phyloP scores from a whole-genome alignment of 2,329 filamentous ascomycete genomes.

The Hypoxylon sp. region DNA sequence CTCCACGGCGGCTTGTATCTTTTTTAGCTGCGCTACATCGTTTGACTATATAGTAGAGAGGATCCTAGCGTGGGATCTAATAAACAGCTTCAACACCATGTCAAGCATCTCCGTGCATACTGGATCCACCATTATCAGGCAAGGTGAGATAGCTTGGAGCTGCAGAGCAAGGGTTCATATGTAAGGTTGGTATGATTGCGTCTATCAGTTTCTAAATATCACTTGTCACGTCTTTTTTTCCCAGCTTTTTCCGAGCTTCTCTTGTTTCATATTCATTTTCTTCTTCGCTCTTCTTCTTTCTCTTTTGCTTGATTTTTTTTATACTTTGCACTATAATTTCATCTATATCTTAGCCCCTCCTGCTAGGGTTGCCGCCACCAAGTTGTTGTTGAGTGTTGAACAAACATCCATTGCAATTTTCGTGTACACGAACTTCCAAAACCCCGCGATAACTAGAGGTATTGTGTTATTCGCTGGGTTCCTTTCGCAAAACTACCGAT shows the following conservation, averaged over 20 bases:
- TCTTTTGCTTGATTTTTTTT: conserved; percentile 1
- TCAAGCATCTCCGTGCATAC: conserved; percentile 21
- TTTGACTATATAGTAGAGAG: too few relatives aligned
- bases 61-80: too few relatives aligned
- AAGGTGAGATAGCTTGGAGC: conserved; percentile 24
- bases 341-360: conserved; percentile 14
- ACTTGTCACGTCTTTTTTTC: too few relatives aligned
- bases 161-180: conserved; percentile 13
- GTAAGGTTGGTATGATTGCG: conserved; percentile 12
- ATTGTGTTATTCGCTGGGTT: too few relatives aligned
- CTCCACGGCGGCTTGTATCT: conserved; percentile 19
- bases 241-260: conserved; percentile 3
- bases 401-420: too few relatives aligned
- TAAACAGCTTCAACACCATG: conserved; percentile 28
- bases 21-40: too few relatives aligned
- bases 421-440: neutral
- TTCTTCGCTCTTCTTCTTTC: neutral
- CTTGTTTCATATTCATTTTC: conserved; percentile 10
- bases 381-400: too few relatives aligned
- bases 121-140: conserved; percentile 32
- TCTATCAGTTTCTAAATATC: conserved; percentile 16
- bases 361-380: conserved; percentile 1
- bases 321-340: too few relatives aligned
- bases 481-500: too few relatives aligned
- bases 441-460: neutral